Base-by-base conservation (phyloP, 169 alveolate species). In the Cryptosporidium felis region DNA sequence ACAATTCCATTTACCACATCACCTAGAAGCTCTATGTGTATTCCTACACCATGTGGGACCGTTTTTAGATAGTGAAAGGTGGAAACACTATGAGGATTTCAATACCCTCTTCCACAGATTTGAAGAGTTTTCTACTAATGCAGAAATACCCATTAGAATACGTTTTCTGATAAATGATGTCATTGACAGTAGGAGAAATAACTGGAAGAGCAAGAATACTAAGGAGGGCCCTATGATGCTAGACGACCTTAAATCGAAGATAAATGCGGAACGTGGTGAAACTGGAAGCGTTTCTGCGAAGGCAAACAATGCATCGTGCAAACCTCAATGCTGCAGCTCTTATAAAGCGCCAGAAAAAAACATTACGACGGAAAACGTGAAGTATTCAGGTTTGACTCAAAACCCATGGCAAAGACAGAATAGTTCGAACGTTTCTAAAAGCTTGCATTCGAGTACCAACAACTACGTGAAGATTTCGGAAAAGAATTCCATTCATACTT, bases 11-110 rank as follows among this genome's bases (percentile, higher is more conserved):
- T 16, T 90, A 92, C 82, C 91, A 49, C 80, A 92, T 61, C 95
- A 92, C 80, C 80, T 93, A 51, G 96, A 93, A 80, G 96, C 94
- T 0, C 63, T 93, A 90, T 93, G 96, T 36, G 93, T 93, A 79
- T 92, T 93, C 60, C 49, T 93, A 62, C 94, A 93, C 80, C 92
- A 94, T n/a, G 95, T 93, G 18, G 96, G 96, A 92, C 92, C 89
- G 88, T 94, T 44, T 89, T 82, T 80, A 90, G 88, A 82, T 85
- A 89, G 80, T 56, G 91, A 89, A 62, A 89, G 91, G 60, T 93
- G 94, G 91, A 92, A 93, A 59, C 92, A 92, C 40, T 46, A 89
- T 46, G 91, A 88, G 1, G 94, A 92, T 28, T 81, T 91, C 34
- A 92, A 91, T 41, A 90, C 89, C 49, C 80, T 89, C 41, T 88